phyloP scores from a whole-genome alignment of 768 basidiomycete genomes.

The Podaxis pistillaris region DNA sequence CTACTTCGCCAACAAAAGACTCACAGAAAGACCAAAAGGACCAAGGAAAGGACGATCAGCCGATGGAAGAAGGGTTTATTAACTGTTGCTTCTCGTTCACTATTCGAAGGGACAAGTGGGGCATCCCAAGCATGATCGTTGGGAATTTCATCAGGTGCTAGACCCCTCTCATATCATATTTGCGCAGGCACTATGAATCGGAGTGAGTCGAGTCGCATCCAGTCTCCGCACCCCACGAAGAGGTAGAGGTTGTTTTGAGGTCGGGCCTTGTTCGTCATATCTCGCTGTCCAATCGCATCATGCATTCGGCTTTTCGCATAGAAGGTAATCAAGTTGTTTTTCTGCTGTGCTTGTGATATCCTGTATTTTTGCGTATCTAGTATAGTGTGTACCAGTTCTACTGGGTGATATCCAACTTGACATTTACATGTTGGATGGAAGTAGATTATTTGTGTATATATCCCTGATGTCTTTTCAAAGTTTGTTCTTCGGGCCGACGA shows the following conservation, averaged over 20 bases:
- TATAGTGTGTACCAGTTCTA: neutral
- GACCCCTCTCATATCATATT: neutral
- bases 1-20: constrained; percentile 11
- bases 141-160: constrained; percentile 82
- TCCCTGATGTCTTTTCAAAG: no score
- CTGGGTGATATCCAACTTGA: neutral
- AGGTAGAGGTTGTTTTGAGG: neutral
- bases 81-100: constrained; percentile 93
- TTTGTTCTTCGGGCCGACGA: no score
- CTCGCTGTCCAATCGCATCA: neutral
- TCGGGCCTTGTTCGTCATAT: neutral
- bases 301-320: neutral
- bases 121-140: constrained; percentile 88
- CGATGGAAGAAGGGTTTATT: constrained; percentile 71
- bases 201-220: neutral
- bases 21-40: constrained; percentile 20
- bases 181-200: neutral
- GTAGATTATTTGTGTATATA: neutral
- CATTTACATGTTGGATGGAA: neutral
- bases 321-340: neutral
- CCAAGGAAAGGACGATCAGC: constrained; percentile 30
- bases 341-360: neutral
- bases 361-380: neutral
- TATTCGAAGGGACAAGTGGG: constrained; percentile 80
- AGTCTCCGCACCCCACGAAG: neutral